Evolutionary conservation across 2,329 filamentous ascomycete species (phyloP).

Genomic region (Ascochyta viciae-villosae): DNA sequence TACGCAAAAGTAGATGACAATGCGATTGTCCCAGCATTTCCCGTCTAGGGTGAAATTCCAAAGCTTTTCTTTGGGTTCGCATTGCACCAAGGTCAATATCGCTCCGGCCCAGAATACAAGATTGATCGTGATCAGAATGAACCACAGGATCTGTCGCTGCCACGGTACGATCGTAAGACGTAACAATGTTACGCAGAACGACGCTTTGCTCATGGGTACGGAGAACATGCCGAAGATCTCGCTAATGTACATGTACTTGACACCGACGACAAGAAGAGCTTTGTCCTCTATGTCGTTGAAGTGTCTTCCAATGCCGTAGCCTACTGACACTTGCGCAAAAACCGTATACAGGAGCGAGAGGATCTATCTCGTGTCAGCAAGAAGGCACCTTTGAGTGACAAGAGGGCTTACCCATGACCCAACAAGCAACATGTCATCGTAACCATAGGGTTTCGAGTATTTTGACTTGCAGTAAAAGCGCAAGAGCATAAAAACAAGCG

Average conservation of each 20-base stretch:
- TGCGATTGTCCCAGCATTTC: conserved; percentile 17
- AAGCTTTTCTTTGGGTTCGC: conserved; percentile 16
- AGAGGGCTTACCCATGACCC: conserved; percentile 10
- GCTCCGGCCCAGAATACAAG: conserved; percentile 13
- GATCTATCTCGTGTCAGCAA: neutral
- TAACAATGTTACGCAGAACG: conserved; percentile 23
- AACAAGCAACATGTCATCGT: conserved; percentile 17
- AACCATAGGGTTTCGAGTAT: conserved; percentile 2
- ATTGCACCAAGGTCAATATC: conserved; percentile 17
- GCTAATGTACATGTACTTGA: conserved; percentile 20
- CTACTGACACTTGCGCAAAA: conserved; percentile 13
- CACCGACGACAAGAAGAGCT: neutral
- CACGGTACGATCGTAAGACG: conserved; percentile 12
- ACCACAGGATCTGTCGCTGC: conserved; percentile 23
- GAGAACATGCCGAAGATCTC: conserved; percentile 21
- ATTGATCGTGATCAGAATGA: conserved; percentile 22
- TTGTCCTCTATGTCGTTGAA: conserved; percentile 6
- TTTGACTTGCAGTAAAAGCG: conserved; percentile 17
- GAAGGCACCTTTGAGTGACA: no score
- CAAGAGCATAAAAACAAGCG: conserved; percentile 19
- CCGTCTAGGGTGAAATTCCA: conserved; percentile 18
- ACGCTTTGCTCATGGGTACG: conserved; percentile 22
- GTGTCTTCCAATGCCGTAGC: conserved; percentile 21
- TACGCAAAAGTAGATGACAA: conserved; percentile 13
- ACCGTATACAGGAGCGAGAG: conserved; percentile 14